Base-by-base conservation (phyloP, 257 asterid genomes). In the Craterostigma plantagineum region DNA sequence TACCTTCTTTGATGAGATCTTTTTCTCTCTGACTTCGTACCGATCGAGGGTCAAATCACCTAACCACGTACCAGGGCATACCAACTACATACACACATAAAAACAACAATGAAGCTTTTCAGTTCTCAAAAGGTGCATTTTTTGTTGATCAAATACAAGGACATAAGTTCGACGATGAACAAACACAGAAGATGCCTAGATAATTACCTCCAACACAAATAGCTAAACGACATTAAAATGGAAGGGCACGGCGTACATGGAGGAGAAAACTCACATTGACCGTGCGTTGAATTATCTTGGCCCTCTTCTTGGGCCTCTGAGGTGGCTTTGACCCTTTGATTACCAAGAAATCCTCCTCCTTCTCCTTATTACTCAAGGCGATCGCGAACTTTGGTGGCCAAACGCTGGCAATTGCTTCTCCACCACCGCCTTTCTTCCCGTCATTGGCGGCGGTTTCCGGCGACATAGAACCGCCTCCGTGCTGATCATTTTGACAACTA, bases 271-370 rank as follows among this genome's bases (percentile, higher is more conserved):
- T 85, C 49, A 85, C 96, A 54, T 77, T 85, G 70, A 85, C 78
- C 33, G 86, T 75, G 6, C 94, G 90, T 56, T 85, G 96, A 54
- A 85, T 71, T 39, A 69, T 52, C 53, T 85, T 85, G 15, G 94
- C 92, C 51, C 96, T 58, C 52, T 85, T 85, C 71, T 85, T 85
- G 48, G 96, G 96, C 55, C 96, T 72, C 46, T 85, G 96, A 50
- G 96, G 96, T 1, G 77, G 91, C 57, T 77, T 85, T 45, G 96
- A 85, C 27, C 96, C 96, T 67, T 81, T 85, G 45, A 85, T 69
- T 16, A 82, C 84, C 87, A 79, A 38, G 50, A 80, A 84, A 55
- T 84, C 96, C 61, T 84, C 96, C 55, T 85, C 96, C 55, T 85
- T 85, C 70, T 85, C 96, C 69, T 85, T 85, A 49, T 75, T 85